phyloP scores from a whole-genome alignment of 768 basidiomycete genomes.

The Naganishia kalamii region DNA sequence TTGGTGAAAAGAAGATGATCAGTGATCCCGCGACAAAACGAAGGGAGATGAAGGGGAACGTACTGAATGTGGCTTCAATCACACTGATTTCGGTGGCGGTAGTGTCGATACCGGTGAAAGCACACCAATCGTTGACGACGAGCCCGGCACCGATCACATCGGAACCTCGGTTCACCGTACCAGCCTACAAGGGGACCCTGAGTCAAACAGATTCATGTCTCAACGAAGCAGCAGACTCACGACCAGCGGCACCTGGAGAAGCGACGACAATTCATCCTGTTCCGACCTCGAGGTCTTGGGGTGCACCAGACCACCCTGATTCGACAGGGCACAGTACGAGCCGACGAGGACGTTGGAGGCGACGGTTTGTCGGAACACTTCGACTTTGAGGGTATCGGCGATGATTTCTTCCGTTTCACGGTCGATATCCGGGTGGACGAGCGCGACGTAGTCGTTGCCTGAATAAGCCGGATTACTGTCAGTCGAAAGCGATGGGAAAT shows the following conservation, averaged over 20 bases:
- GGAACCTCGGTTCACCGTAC: constrained; percentile 96
- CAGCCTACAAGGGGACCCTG: too few relatives aligned
- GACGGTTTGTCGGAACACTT: constrained; percentile 95
- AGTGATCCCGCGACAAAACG: neutral
- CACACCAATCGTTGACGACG: constrained; percentile 99
- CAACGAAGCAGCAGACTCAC: constrained; percentile 53
- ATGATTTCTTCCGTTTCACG: constrained; percentile 99
- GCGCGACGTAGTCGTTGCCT: constrained; percentile 89
- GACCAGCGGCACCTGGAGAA: constrained; percentile 90
- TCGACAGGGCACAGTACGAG: constrained; percentile 87
- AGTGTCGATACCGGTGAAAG: constrained; percentile 96
- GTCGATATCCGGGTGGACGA: constrained; percentile 96
- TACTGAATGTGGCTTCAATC: constrained; percentile 95
- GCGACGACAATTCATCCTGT: constrained; percentile 89
- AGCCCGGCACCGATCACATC: constrained; percentile 96
- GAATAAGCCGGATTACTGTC: neutral
- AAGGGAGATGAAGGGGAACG: constrained; percentile 46
- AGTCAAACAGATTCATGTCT: neutral
- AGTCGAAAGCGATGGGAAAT: neutral
- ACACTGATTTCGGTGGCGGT: constrained; percentile 99
- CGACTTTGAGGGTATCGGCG: constrained; percentile 96
- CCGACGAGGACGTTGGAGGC: constrained; percentile 96
- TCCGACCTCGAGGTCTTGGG: constrained; percentile 95
- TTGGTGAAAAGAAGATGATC: neutral
- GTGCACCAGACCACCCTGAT: constrained; percentile 96